These are phyloP conservation scores for Marsdenia floribunda DNA, from an alignment of 257 asterid species.

Conservation along the genomic window DNA sequence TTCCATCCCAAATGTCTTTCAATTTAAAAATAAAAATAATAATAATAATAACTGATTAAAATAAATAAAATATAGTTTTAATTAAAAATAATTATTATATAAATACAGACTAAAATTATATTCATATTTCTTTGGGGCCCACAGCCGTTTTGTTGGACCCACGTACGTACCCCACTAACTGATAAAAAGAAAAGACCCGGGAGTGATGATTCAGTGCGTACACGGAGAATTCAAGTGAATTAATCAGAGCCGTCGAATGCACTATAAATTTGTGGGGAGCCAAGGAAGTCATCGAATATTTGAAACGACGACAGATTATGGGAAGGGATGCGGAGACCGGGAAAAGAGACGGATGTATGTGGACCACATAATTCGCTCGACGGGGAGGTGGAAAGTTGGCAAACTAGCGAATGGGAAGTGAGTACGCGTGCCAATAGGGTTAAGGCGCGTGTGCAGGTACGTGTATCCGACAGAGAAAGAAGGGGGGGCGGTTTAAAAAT, in stretches of 20 bases:
- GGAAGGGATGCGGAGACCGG: slow-evolving; percentile 18
- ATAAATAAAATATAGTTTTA: too few species aligned
- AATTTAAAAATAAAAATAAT: too few species aligned
- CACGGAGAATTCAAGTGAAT: neutral
- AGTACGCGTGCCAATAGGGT: neutral
- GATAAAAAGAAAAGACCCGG: neutral
- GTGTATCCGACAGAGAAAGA: slow-evolving; percentile 9
- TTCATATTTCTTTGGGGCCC: too few species aligned
- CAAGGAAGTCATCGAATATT: slow-evolving; percentile 16
- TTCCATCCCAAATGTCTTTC: neutral
- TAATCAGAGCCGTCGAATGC: neutral
- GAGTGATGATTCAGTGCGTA: neutral
- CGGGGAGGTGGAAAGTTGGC: neutral
- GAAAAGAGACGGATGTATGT: neutral
- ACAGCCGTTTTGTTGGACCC: neutral
- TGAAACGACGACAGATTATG: neutral
- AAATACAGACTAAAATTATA: too few species aligned
- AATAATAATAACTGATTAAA: too few species aligned
- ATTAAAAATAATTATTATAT: too few species aligned
- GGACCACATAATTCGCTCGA: neutral
- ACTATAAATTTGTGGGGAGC: neutral
- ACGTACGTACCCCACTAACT: neutral
- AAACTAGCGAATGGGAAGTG: neutral
- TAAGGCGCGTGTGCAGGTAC: neutral
- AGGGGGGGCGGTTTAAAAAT: neutral